Base-by-base conservation (phyloP, 73 alveolate genomes). In the Urostyla sp. region DNA sequence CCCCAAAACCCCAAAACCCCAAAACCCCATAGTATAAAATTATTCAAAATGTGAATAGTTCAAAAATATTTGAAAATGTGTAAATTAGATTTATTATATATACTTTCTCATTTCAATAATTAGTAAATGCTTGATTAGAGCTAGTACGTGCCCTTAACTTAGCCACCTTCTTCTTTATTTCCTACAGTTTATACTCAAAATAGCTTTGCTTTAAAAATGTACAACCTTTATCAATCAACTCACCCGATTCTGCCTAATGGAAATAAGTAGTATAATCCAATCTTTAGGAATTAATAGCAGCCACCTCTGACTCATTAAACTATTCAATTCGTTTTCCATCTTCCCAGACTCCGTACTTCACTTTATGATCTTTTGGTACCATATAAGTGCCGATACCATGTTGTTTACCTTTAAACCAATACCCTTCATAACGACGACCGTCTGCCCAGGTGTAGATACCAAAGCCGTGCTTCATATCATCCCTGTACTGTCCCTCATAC, bases 391-490 rank as follows among this genome's bases (percentile, higher is more conserved):
- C 92, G 40, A 53, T 56, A 34, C 90, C 93, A 63, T 80, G 77
- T 59, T 87, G 89, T 61, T 81, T 87, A 24, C 89, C 84, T 58
- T 87, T 83, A 45, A 56, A 72, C 81, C 88, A 87, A 61, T 67
- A 67, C 10, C 87, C 85, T 31, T 87, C 84, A 80, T 82, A 87
- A 30, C 72, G 24, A 56, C 67, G 21, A 18, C 80, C 67, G 58
- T 48, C 95, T 40, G 89, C 82, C 88, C 92, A 84, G 35, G 16
- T 26, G 67, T 63, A 84, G 11, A 66, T 52, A 31, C 95, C 95
- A 49, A 74, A 69, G 48, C 95, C 95, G 69, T 88, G 80, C 49
- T 63, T 82, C 61, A 82, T 88, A 84, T 88, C 46, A 60, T 88
- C 60, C 30, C 84, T 67, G 83, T 82, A 88, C 40, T 28, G 52